These are phyloP conservation scores for Lactifluus piperatus DNA, from an alignment of 768 basidiomycete genomes.

Conservation along the genomic window DNA sequence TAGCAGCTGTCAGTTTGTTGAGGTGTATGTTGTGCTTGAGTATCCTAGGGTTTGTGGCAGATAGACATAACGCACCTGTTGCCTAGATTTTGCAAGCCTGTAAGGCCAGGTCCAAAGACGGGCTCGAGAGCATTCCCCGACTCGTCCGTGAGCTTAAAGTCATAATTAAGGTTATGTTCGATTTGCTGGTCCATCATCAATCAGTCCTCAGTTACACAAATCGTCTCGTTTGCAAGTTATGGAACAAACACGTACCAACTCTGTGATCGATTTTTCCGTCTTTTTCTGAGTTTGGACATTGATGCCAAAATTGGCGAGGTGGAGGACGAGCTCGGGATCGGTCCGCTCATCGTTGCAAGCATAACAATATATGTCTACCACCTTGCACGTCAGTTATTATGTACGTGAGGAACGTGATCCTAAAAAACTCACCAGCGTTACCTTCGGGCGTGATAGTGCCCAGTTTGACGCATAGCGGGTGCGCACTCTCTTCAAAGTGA, in stretches of 20 bases:
- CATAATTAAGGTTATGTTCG: slow-evolving; percentile 91
- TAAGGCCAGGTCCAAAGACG: slow-evolving; percentile 80
- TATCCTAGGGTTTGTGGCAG: too few relatives aligned
- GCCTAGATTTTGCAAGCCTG: slow-evolving; percentile 86
- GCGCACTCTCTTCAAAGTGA: slow-evolving; percentile 65
- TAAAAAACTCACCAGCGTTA: slow-evolving; percentile 53
- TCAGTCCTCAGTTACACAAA: background rate
- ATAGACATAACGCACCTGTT: slow-evolving; percentile 49
- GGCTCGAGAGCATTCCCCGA: slow-evolving; percentile 84
- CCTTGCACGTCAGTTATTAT: too few relatives aligned
- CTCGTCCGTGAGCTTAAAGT: slow-evolving; percentile 84
- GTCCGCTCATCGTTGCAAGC: slow-evolving; percentile 74
- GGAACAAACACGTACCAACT: slow-evolving; percentile 51
- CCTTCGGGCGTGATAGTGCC: slow-evolving; percentile 97
- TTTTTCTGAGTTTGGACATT: slow-evolving; percentile 74
- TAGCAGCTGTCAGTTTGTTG: slow-evolving; percentile 61
- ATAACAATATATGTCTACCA: slow-evolving; percentile 87
- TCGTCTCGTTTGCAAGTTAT: background rate
- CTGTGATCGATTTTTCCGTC: slow-evolving; percentile 95
- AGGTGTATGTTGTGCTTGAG: too few relatives aligned
- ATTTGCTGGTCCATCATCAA: slow-evolving; percentile 80
- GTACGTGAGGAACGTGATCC: too few relatives aligned
- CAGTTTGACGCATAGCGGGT: slow-evolving; percentile 83
- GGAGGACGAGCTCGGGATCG: slow-evolving; percentile 64
- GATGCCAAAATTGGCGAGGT: slow-evolving; percentile 81